A percentile compares a stretch with the other conserved stretches of the same genome.
Evolutionary conservation across 192 early-diverging fungal species (phyloP).

Genomic region (Funneliformis mosseae): DNA sequence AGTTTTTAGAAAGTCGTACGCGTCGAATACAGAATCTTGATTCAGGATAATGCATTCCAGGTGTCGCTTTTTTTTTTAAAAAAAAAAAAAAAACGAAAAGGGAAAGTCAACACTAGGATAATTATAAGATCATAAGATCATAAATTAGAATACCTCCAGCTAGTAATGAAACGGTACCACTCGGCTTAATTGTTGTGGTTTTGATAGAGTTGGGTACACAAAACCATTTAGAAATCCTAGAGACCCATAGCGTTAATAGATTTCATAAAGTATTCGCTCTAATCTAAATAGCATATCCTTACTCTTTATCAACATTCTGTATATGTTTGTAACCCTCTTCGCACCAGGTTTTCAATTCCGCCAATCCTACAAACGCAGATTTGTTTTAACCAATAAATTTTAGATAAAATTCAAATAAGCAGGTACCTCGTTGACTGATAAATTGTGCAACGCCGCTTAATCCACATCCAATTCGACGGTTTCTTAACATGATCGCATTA

Average conservation of each 20-base stretch:
- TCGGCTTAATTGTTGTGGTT: conserved; percentile 52
- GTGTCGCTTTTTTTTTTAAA: conserved; percentile 35
- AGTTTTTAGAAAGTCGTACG: conserved; percentile 43
- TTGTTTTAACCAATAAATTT: not conserved
- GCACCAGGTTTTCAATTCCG: conserved; percentile 41
- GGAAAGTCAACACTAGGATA: not conserved
- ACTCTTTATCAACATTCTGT: conserved; percentile 38
- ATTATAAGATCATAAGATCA: not conserved
- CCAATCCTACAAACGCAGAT: not conserved
- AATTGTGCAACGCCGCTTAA: conserved; percentile 53
- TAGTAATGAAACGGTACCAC: conserved; percentile 49
- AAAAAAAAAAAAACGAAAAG: not conserved
- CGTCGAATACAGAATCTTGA: conserved; percentile 54
- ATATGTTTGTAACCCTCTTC: conserved; percentile 40
- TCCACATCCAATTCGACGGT: conserved; percentile 51
- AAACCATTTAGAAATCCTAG: conserved; percentile 42
- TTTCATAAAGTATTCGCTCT: not conserved
- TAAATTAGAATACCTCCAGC: conserved; percentile 39
- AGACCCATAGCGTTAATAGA: not conserved
- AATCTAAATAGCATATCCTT: not conserved
- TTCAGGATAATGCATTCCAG: conserved; percentile 57
- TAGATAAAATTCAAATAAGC: not conserved
- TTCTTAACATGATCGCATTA: conserved; percentile 52
- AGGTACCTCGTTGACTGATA: conserved; percentile 38
- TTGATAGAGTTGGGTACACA: conserved; percentile 48